Conservation (phyloP, 2,329 filamentous ascomycete species). For the Metarhizium guizhouense region DNA sequence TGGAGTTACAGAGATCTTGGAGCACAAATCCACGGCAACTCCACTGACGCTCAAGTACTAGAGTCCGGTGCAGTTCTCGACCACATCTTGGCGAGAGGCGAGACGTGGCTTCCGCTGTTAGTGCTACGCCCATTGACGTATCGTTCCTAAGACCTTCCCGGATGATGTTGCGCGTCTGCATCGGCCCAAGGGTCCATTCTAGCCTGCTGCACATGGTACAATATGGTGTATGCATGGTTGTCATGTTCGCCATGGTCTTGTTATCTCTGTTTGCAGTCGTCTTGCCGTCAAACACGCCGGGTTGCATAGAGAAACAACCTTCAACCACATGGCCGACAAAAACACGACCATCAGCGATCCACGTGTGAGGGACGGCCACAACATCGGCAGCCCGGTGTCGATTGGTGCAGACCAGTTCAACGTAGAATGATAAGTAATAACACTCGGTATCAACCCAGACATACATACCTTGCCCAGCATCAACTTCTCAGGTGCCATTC, state of each 20-base stretch:
- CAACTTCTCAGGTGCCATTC: not conserved
- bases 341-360: not conserved
- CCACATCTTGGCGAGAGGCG: not conserved
- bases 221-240: not conserved
- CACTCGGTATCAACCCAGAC: not conserved
- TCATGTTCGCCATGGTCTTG: too few relatives aligned
- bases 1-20: slow-evolving; percentile 1
- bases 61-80: not conserved
- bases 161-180: not conserved
- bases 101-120: not conserved
- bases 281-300: not conserved
- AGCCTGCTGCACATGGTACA: not conserved
- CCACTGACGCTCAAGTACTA: too few relatives aligned
- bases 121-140: not conserved
- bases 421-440: not conserved
- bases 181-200: not conserved
- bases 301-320: not conserved
- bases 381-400: too few relatives aligned
- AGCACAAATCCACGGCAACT: not conserved
- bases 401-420: not conserved
- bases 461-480: not conserved
- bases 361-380: not conserved
- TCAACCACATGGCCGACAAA: not conserved
- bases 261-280: not conserved
- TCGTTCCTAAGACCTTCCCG: not conserved